Percentiles rank a stretch among this genome's conserved stretches.
phyloP scores from a whole-genome alignment of 371 early-diverging fungal species.

The Rhizomucor miehei region DNA sequence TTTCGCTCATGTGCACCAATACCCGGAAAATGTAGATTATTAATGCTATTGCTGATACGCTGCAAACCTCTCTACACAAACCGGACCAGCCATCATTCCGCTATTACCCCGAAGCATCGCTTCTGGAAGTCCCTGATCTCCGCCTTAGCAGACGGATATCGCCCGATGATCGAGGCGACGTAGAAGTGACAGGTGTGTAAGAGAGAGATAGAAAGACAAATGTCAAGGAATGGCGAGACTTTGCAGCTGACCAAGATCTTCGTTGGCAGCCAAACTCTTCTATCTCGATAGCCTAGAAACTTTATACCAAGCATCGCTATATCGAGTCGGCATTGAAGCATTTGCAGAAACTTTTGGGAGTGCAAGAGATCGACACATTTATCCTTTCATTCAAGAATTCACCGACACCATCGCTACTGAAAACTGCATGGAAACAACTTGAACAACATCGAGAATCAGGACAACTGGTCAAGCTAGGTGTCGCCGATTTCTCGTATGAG shows the following conservation, averaged over 20 bases:
- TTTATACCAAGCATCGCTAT: conserved; percentile 17
- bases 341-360: conserved; percentile 35
- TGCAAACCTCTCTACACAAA: conserved; percentile 31
- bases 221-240: no score
- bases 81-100: conserved; percentile 20
- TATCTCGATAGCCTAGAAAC: conserved; percentile 22
- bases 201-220: neutral
- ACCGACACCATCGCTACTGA: neutral
- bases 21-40: conserved; percentile 34
- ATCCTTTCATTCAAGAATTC: conserved; percentile 30
- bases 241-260: neutral
- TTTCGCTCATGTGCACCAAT: neutral
- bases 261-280: conserved; percentile 45
- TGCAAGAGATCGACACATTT: conserved; percentile 48
- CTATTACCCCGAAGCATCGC: conserved; percentile 18
- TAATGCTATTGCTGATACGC: conserved; percentile 50
- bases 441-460: conserved; percentile 9
- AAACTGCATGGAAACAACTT: conserved; percentile 26
- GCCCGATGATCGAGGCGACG: conserved; percentile 43
- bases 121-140: conserved; percentile 45
- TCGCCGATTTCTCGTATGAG: conserved; percentile 13
- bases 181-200: conserved; percentile 58
- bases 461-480: conserved; percentile 12
- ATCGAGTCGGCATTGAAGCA: conserved; percentile 35
- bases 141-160: conserved; percentile 33